Base-by-base conservation (phyloP, 1,284 basidiomycete species). In the Rhodotorula sp. region DNA sequence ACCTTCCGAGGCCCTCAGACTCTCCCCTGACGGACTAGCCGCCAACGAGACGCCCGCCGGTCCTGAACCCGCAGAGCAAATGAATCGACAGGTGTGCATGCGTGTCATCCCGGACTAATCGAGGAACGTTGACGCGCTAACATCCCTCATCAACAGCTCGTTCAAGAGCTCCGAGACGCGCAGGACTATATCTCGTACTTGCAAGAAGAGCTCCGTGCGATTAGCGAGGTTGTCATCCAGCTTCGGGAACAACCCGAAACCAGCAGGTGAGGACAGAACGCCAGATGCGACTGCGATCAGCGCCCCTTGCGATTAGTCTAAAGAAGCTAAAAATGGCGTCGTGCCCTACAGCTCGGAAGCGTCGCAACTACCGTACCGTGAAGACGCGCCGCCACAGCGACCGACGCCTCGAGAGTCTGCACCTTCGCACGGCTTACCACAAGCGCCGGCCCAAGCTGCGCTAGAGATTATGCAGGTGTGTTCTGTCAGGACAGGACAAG, bases 181-280 rank as follows among this genome's bases (percentile, higher is more conserved):
- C 70, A 70, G 26, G 65, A 69, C 23, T 75, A 75, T 34, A 75
- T 75, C 60, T 49, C 59, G 3, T 62, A 60, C 26, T 49, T 75
- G 6, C 73, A 75, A 23, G 26, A 56, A 31, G 70, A 75, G 48
- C 48, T 75, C 18, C 48, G 64, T 4, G 20, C 49, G 16, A 65
- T 73, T 47, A 46, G 39, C 20, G 54, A 60, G 5, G 68, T 73
- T 31, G 71, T 70, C 8, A 23, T 5, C 0, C 57, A 65, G 47
- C 34, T 70, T 23, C 61, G 67, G 6, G 62, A 58, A 3, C 20
- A 29, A 10, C 31, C 66, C 5, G 34, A 23, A 1, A 21, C 21
- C 5, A n/a, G 1, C 12, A 43, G 39, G 39, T 43, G 39, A 43
- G 39, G 39, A 14, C 21, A 23, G 52, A 54, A 26, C 52, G 52